A percentile compares a stretch with the other conserved stretches of the same genome.
These are phyloP conservation scores for Candida oleophila DNA, from an alignment of 805 yeast species.

Conservation along the genomic window DNA sequence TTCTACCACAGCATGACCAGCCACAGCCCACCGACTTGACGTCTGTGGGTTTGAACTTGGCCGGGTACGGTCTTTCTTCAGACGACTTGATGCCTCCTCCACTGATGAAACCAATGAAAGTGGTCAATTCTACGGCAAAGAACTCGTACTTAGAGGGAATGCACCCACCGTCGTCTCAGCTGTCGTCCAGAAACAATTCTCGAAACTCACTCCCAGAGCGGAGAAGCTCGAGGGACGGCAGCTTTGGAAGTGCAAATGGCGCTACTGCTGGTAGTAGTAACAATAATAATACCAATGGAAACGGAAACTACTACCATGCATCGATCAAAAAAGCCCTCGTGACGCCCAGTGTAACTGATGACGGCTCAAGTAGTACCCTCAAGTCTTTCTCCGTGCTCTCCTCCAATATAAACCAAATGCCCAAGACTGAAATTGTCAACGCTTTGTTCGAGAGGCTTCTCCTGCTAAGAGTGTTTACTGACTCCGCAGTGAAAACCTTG, in stretches of 20 bases:
- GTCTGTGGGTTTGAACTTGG: constrained; percentile 24
- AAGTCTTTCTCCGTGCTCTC: constrained; percentile 27
- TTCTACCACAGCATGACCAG: neutral
- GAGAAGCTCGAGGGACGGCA: neutral
- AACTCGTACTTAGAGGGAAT: neutral
- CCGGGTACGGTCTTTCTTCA: constrained; percentile 26
- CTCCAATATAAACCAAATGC: constrained; percentile 32
- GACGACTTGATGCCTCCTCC: constrained; percentile 28
- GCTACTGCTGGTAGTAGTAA: too few relatives aligned
- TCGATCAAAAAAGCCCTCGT: neutral
- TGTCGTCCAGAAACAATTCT: neutral
- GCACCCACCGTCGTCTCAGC: neutral
- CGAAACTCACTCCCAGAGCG: constrained; percentile 3
- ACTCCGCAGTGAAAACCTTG: constrained; percentile 30
- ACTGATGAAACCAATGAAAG: constrained; percentile 1
- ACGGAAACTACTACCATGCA: neutral
- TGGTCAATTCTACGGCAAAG: neutral
- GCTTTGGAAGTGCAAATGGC: neutral
- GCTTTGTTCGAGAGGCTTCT: constrained; percentile 38
- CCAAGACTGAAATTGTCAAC: constrained; percentile 36
- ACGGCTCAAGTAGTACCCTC: constrained; percentile 14
- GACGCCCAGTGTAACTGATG: neutral
- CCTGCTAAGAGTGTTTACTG: constrained; percentile 36
- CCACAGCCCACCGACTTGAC: constrained; percentile 13
- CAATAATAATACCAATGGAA: neutral